A percentile compares a stretch with the other conserved stretches of the same genome.
These are phyloP conservation scores for Cyamopsis tetragonoloba DNA, from an alignment of 306 rosid genomes.

Conservation along the genomic window DNA sequence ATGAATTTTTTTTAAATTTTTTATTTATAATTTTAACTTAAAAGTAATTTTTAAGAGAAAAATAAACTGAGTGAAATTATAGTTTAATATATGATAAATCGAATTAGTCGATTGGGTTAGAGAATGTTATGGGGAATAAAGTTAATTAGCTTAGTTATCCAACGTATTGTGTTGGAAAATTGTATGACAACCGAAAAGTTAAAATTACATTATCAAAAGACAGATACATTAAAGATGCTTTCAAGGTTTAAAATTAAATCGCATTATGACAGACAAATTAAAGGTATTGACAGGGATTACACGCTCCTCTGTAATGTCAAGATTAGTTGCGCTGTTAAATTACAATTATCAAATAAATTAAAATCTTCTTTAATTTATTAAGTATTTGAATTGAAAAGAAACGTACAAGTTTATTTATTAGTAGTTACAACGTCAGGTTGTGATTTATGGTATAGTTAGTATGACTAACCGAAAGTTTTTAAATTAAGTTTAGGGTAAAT, in stretches of 20 bases:
- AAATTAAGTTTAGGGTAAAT: too few species aligned
- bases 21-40: too few species aligned
- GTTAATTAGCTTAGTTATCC: neutral
- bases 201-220: neutral
- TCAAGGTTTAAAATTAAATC: too few species aligned
- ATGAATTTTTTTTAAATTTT: too few species aligned
- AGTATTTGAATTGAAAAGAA: neutral
- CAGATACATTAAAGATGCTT: conserved; percentile 12
- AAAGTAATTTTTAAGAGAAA: too few species aligned
- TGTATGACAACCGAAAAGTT: conserved; percentile 2
- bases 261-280: too few species aligned
- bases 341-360: neutral
- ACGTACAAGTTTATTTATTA: too few species aligned
- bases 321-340: neutral
- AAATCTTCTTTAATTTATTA: neutral
- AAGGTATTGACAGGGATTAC: neutral
- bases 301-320: conserved; percentile 3
- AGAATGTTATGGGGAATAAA: neutral
- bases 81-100: neutral
- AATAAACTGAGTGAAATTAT: too few species aligned
- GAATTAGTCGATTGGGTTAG: neutral
- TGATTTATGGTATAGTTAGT: too few species aligned
- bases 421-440: conserved; percentile 5
- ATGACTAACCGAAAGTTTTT: too few species aligned
- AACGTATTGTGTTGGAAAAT: neutral